A percentile compares a stretch with the other conserved stretches of the same genome.
Evolutionary conservation across 1,284 basidiomycete species (phyloP).

Genomic region (Binderoboletus segoi): DNA sequence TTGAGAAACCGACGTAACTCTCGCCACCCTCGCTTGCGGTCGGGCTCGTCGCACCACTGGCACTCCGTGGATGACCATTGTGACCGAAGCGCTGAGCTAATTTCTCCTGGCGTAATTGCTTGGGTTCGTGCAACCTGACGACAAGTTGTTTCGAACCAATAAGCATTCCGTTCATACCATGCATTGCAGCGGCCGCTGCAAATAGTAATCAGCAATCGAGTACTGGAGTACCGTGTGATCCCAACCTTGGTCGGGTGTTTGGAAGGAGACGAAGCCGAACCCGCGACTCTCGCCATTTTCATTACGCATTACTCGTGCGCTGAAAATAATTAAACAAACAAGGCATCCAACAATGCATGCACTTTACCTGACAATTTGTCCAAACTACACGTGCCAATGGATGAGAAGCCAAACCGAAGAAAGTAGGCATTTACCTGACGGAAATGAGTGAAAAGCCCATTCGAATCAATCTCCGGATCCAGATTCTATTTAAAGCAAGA

Average conservation of each 20-base stretch:
- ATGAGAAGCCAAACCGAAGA: slow-evolving; percentile 15
- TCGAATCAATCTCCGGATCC: slow-evolving; percentile 82
- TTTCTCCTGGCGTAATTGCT: slow-evolving; percentile 85
- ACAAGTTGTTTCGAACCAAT: slow-evolving; percentile 78
- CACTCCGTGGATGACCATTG: slow-evolving; percentile 73
- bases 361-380: slow-evolving; percentile 79
- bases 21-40: slow-evolving; percentile 79
- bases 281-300: slow-evolving; percentile 82
- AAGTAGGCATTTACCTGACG: slow-evolving; percentile 55
- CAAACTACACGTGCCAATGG: slow-evolving; percentile 53
- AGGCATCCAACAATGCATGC: background rate
- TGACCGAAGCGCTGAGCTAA: slow-evolving; percentile 77
- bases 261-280: slow-evolving; percentile 95
- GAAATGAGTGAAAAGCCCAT: slow-evolving; percentile 81
- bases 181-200: slow-evolving; percentile 69
- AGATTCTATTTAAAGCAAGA: slow-evolving; percentile 62
- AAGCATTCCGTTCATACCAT: slow-evolving; percentile 76
- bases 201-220: background rate
- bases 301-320: slow-evolving; percentile 93
- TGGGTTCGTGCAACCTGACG: slow-evolving; percentile 88
- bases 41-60: slow-evolving; percentile 80
- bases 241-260: slow-evolving; percentile 81
- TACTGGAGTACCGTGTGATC: background rate
- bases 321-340: slow-evolving; percentile 34
- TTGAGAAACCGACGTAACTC: slow-evolving; percentile 68